Evolutionary conservation across 164 flowering plant genomes (phyloP), one percentile per base, ranked within the genome.

Genomic region (Piper betle): DNA sequence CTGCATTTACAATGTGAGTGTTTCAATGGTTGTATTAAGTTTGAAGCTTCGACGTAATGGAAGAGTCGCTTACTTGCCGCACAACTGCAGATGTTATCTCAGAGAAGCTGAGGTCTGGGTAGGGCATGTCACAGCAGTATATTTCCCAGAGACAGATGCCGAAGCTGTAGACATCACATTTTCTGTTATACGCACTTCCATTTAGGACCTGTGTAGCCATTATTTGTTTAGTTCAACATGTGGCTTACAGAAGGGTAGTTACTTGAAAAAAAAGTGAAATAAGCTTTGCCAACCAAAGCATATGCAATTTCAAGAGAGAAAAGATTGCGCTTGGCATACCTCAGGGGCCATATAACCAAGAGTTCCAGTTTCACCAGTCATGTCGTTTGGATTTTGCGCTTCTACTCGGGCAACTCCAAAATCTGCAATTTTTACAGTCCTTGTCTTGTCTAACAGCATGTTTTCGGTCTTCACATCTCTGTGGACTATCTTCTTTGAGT

Each of bases 301-400:
- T 10, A 46, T 46, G 50, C 50, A 46, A 46, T 12, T 46, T 46
- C 9, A 46, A 46, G 15, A 10, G 10, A 10, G 50, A 46, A 46
- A 15, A 46, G 10, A 46, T 9, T 46, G 50, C 11, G 15, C 15
- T 9, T 46, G 11, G 6, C n/a, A 40, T 80, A 87, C 98, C 97
- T 92, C 98, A 19, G 98, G 98, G 67, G 98, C 98, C 98, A 92
- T 92, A 77, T 92, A 92, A 39, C 98, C 98, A 59, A 89, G 88
- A 19, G 98, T 92, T 54, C 97, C 98, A 2, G 98, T 92, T 75
- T 89, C 96, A 33, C 98, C 98, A 11, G 98, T 92, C 98, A 92
- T 92, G 70, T 92, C 98, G 72, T 80, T 84, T 42, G 98, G 98
- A 77, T 92, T 89, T 61, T 87, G 88, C 65, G 98, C 96, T 69